Conservation (phyloP, 441 rosid species). For the Populus hybrid region DNA sequence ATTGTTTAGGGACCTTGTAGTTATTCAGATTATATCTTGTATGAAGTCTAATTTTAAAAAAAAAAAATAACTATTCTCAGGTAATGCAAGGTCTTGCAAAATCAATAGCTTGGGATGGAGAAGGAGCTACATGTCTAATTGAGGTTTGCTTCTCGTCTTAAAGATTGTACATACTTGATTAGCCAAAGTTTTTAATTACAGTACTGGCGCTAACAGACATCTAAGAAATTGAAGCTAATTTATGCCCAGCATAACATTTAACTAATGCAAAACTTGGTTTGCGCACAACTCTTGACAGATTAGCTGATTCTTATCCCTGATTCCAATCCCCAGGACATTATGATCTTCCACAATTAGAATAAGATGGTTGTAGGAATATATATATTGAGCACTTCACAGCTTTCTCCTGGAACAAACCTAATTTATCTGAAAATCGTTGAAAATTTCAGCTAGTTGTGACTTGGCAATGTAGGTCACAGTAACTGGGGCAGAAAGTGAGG, state of each 20-base stretch:
- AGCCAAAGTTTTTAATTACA: neutral
- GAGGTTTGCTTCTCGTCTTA: conserved; percentile 51
- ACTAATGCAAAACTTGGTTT: neutral
- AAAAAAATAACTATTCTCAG: conserved; percentile 32
- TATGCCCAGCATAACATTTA: neutral
- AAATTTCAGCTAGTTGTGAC: conserved; percentile 17
- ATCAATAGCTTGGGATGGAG: conserved; percentile 99
- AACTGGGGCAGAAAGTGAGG: conserved; percentile 58
- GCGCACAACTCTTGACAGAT: neutral
- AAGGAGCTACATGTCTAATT: conserved; percentile 94
- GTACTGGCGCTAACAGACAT: neutral
- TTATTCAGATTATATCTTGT: neutral
- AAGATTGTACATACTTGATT: neutral
- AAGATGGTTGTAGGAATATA: neutral
- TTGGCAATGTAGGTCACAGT: conserved; percentile 56
- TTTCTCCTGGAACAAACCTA: neutral
- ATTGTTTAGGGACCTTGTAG: conserved; percentile 3
- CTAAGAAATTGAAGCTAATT: neutral
- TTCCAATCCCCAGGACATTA: neutral
- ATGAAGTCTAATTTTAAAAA: conserved; percentile 5
- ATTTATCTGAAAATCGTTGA: neutral
- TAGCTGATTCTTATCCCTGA: neutral
- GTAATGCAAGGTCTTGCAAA: conserved; percentile 99
- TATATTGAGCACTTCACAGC: neutral
- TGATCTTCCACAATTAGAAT: neutral